Evolutionary conservation across 768 basidiomycete genomes (phyloP), one percentile per base, ranked within the genome.

Genomic region (Tephrocybe sp.): DNA sequence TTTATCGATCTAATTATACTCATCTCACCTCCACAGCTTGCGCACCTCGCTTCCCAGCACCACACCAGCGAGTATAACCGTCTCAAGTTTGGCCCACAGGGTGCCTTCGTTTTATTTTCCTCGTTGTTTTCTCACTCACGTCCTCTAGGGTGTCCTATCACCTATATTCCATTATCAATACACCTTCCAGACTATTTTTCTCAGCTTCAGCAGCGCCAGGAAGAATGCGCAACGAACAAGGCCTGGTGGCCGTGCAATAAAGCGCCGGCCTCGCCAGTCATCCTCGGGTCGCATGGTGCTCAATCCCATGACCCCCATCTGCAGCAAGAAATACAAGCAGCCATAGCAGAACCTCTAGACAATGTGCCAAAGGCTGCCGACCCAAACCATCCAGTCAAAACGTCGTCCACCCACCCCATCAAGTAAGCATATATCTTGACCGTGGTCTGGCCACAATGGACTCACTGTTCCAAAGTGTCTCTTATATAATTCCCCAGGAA

Each of bases 361-460:
- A 39, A 46, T 36, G 4, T 49, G 25, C 49, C 40, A 43, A 30
- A 32, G 26, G 30, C 51, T 40, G 40, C 37, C 45, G 46, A 57
- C 35, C 19, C n/a, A 28, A 55, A 11, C 40, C 51, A 38, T 43
- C 16, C 55, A 19, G 32, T 85, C 49, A 92, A 89, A 61, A 92
- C 89, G 1, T 91, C 89, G 2, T 74, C 79, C 19, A 79, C 86
- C 0, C 91, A 92, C 66, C 91, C 92, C 6, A 88, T 95, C 62
- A 90, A 92, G 89, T 89, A 53, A 44, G 79, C 70, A 5, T 69
- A 21, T 15, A 32, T 1, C 22, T 38, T 54, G 22, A 46, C 25
- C 13, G 26, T 44, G 26, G 18, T 11, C 4, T 26, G 46, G 26
- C 46, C 15, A 21, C 35, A 34, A 19, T 37, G 18, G 36, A 37